Evolutionary conservation across 2,329 filamentous ascomycete species (phyloP).

Genomic region (Fusarium sororula): DNA sequence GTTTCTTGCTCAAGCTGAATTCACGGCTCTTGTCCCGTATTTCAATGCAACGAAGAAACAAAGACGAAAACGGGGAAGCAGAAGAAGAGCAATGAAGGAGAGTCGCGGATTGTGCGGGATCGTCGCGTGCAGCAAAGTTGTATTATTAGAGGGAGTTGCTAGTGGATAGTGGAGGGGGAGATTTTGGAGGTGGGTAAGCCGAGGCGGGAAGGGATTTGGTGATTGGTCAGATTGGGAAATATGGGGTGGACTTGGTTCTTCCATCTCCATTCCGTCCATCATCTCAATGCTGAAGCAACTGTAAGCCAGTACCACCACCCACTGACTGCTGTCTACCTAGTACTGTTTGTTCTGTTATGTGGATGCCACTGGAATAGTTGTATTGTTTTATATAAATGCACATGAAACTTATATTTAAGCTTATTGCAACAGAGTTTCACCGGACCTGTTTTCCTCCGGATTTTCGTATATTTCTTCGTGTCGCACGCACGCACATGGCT

Average conservation of each 20-base stretch:
- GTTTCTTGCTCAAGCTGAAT: not conserved
- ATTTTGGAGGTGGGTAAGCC: conserved; percentile 22
- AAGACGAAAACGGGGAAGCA: not conserved
- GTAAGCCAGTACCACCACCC: not conserved
- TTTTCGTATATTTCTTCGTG: not conserved
- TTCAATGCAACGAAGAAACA: not conserved
- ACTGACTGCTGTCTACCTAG: too few relatives aligned
- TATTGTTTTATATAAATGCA: not conserved
- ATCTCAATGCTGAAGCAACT: not conserved
- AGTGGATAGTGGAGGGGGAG: conserved; percentile 15
- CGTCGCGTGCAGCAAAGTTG: conserved; percentile 24
- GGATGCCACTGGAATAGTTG: not conserved
- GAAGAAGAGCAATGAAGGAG: not conserved
- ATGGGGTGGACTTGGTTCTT: not conserved
- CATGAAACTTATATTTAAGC: not conserved
- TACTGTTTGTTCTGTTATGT: not conserved
- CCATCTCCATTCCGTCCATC: conserved; percentile 1
- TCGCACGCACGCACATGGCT: not conserved
- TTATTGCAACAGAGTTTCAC: not conserved
- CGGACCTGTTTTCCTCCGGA: not conserved
- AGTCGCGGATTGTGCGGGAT: conserved; percentile 33
- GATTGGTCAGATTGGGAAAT: conserved; percentile 10
- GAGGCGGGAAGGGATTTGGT: conserved; percentile 10
- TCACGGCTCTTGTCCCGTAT: not conserved
- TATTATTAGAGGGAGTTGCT: conserved; percentile 31